Evolutionary conservation across 1,284 basidiomycete genomes (phyloP), one percentile per base, ranked within the genome.

Genomic region (Ganoderma meredithae): DNA sequence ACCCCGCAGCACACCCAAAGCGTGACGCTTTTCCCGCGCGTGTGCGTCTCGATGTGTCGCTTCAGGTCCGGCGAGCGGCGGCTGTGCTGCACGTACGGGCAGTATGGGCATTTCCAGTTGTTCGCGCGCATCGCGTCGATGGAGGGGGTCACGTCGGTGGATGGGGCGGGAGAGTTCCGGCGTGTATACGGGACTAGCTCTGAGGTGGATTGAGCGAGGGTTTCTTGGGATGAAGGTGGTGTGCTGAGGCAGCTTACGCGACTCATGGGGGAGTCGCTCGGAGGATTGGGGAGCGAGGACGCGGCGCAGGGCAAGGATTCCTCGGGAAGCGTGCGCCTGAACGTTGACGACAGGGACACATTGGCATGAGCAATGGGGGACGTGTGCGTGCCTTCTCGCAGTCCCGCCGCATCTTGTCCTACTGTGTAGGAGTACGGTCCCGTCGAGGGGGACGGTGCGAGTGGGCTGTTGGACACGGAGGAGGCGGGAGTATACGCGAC

Each of bases 21-120:
- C 6, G 73, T 74, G 31, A 77, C 79, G 12, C 74, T 72, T 39
- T 73, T 68, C 39, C 73, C 72, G 60, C 82, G 81, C 39, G 81
- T 78, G 67, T 89, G 88, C 0, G 86, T 87, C 53, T 76, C 78
- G 44, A 88, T 74, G 74, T 89, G 88, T 15, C 88, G 83, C 73
- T 81, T 82, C 72, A 85, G 84, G 71, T 89, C 88, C 6, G 85
- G 85, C 39, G 81, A 74, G 47, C 88, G 84, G 59, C 77, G 77
- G 75, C 83, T 85, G 41, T 68, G 72, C 71, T 81, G 81, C 60
- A 76, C 61, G 62, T 66, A 66, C 39, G 59, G 19, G 63, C 71
- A 72, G 59, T 53, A 43, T 15, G 69, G 69, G 63, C 67, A 68
- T 8, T 68, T 25, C 64, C 64, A 66, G n/a, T 7, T 56, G 44